A percentile compares a stretch with the other conserved stretches of the same genome.
Conservation (phyloP, 2,329 filamentous ascomycete genomes). For the Neospermospora avenae region DNA sequence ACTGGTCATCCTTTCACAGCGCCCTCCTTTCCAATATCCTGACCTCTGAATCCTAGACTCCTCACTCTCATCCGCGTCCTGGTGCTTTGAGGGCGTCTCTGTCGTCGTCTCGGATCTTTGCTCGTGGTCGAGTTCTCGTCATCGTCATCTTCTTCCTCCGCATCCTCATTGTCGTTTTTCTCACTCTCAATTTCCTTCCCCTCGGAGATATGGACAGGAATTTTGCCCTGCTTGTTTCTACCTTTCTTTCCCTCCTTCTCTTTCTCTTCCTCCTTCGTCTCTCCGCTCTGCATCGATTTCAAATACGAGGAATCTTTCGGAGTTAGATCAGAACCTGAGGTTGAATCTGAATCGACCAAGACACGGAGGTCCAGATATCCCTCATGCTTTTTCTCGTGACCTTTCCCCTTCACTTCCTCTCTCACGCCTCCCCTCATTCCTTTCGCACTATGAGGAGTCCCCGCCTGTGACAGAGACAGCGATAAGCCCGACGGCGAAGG, state of each 20-base stretch:
- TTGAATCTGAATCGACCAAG: too few relatives aligned
- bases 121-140: slow-evolving; percentile 14
- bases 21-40: not conserved
- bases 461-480: not conserved
- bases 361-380: too few relatives aligned
- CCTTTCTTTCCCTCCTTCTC: slow-evolving; percentile 8
- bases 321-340: not conserved
- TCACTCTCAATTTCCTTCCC: slow-evolving; percentile 2
- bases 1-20: not conserved
- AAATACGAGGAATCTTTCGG: not conserved
- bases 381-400: slow-evolving; percentile 18
- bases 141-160: slow-evolving; percentile 26
- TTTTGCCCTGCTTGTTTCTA: slow-evolving; percentile 25
- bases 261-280: not conserved
- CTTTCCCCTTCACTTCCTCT: not conserved
- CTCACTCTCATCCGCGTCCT: slow-evolving; percentile 23
- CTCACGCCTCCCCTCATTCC: not conserved
- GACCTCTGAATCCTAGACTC: not conserved
- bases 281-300: not conserved
- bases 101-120: too few relatives aligned
- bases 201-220: too few relatives aligned
- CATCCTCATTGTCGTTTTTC: slow-evolving; percentile 10
- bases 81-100: too few relatives aligned
- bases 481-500: slow-evolving; percentile 11
- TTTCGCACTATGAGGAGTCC: not conserved